A percentile compares a stretch with the other conserved stretches of the same genome.
These are phyloP conservation scores for Sugiyamaella neomexicana DNA, from an alignment of 1,139 yeast genomes.

Conservation along the genomic window DNA sequence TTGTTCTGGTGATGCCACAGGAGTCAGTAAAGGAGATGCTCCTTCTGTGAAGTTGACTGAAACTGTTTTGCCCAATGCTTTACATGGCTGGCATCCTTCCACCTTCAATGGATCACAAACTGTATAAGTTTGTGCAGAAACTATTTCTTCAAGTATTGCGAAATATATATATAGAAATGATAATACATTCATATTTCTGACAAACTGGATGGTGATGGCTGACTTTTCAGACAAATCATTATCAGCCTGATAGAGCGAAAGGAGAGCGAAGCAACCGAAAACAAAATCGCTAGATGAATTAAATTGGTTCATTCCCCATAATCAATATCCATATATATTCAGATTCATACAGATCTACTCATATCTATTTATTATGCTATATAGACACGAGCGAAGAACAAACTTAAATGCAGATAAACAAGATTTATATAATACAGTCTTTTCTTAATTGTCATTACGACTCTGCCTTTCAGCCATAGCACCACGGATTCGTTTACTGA, in stretches of 20 bases:
- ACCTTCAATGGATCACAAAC: conserved; percentile 33
- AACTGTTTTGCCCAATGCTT: conserved; percentile 34
- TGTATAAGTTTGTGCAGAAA: conserved; percentile 31
- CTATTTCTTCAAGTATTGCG: neutral
- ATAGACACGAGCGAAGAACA: neutral
- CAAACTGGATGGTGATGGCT: neutral
- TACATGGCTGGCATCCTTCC: conserved; percentile 32
- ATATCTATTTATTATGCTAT: conserved; percentile 5
- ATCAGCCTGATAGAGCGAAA: neutral
- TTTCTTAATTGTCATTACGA: conserved; percentile 10
- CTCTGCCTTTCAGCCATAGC: conserved; percentile 33
- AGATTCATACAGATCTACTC: neutral
- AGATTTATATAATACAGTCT: neutral
- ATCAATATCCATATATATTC: neutral
- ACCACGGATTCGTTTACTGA: conserved; percentile 34
- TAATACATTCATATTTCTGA: conserved; percentile 4
- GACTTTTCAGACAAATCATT: no score
- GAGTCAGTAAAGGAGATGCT: conserved; percentile 19
- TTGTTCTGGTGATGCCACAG: conserved; percentile 22
- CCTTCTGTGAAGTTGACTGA: conserved; percentile 33
- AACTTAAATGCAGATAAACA: neutral
- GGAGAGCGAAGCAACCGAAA: neutral
- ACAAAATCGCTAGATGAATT: neutral
- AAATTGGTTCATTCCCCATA: neutral
- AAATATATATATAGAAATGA: neutral